Evolutionary conservation across 2,329 filamentous ascomycete genomes (phyloP).

Genomic region (Elsinoe necatrix): DNA sequence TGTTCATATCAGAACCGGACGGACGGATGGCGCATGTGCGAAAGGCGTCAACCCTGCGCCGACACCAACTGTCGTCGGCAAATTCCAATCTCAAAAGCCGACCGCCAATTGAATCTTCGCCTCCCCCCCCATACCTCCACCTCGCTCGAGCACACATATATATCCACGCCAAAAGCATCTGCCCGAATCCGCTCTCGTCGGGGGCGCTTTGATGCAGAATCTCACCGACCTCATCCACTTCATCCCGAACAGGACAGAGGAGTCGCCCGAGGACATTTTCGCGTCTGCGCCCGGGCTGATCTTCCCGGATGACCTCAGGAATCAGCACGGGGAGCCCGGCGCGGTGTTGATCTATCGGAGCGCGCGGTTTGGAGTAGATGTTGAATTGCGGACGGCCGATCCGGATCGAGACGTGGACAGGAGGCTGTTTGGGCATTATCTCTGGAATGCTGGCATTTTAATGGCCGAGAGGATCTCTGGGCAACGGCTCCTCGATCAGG

Average conservation of each 20-base stretch:
- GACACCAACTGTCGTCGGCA: neutral
- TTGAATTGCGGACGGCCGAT: constrained; percentile 37
- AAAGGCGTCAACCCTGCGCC: neutral
- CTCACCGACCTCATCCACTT: constrained; percentile 25
- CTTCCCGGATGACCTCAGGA: constrained; percentile 59
- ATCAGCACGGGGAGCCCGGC: constrained; percentile 56
- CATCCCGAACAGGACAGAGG: constrained; percentile 12
- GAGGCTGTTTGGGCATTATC: constrained; percentile 59
- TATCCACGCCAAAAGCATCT: neutral
- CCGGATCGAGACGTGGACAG: constrained; percentile 47
- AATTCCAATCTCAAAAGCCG: neutral
- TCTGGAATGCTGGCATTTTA: constrained; percentile 58
- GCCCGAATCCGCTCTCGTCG: neutral
- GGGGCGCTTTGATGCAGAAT: constrained; percentile 18
- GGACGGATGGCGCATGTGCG: no score
- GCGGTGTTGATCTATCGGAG: constrained; percentile 50
- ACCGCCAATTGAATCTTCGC: neutral
- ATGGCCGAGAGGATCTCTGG: constrained; percentile 38
- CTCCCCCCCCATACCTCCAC: neutral
- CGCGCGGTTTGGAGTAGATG: constrained; percentile 27
- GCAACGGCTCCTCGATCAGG: constrained; percentile 21
- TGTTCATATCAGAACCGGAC: no score
- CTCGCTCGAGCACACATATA: neutral
- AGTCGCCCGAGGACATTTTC: constrained; percentile 44
- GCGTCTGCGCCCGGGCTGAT: constrained; percentile 52